phyloP scores from a whole-genome alignment of 768 basidiomycete genomes.

The Kwoniella sp. region DNA sequence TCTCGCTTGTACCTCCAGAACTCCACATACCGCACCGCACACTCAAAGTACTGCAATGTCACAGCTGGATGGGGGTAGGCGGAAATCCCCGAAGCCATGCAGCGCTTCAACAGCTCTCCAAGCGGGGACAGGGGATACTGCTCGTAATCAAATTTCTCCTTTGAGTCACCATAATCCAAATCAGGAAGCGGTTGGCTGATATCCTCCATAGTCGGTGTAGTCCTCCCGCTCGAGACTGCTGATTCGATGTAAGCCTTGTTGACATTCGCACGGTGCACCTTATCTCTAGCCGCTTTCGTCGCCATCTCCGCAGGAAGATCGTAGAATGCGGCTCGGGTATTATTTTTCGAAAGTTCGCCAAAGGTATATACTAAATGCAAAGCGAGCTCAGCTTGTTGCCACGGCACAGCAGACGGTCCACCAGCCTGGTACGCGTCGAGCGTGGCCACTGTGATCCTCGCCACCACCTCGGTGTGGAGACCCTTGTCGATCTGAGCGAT shows the following conservation, averaged over 20 bases:
- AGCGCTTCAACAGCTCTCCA: slow-evolving; percentile 82
- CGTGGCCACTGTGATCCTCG: slow-evolving; percentile 71
- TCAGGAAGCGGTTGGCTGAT: slow-evolving; percentile 7
- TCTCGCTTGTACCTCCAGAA: slow-evolving; percentile 94
- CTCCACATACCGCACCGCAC: slow-evolving; percentile 84
- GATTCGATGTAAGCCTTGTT: slow-evolving; percentile 34
- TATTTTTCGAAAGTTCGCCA: slow-evolving; percentile 83
- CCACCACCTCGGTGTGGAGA: slow-evolving; percentile 77
- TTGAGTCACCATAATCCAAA: slow-evolving; percentile 4
- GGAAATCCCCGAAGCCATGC: slow-evolving; percentile 79
- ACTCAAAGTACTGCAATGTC: slow-evolving; percentile 88
- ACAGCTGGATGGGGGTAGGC: slow-evolving; percentile 82
- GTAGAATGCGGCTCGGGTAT: slow-evolving; percentile 84
- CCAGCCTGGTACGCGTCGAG: slow-evolving; percentile 65
- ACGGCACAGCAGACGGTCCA: slow-evolving; percentile 68
- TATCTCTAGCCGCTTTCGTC: slow-evolving; percentile 56
- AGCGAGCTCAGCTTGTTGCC: slow-evolving; percentile 92
- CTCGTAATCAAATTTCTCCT: slow-evolving; percentile 51
- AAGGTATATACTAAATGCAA: slow-evolving; percentile 92
- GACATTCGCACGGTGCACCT: slow-evolving; percentile 39
- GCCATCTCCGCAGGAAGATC: slow-evolving; percentile 69
- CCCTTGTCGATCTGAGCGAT: slow-evolving; percentile 81
- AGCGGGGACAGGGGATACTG: slow-evolving; percentile 79
- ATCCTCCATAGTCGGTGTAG: slow-evolving; percentile 34
- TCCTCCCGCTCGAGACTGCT: slow-evolving; percentile 33